phyloP scores from a whole-genome alignment of 805 yeast genomes.

The Candida anglica region DNA sequence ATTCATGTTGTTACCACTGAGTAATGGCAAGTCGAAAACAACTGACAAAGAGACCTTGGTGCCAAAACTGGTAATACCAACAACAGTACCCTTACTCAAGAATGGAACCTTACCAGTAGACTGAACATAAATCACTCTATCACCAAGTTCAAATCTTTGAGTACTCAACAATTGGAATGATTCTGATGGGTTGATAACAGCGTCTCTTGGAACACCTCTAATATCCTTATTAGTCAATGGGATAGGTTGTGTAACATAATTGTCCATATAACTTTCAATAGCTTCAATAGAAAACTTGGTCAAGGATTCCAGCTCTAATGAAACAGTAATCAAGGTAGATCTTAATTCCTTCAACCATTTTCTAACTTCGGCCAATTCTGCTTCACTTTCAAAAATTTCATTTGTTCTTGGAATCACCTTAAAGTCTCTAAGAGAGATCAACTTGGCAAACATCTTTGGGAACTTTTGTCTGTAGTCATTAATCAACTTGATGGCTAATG shows the following conservation, averaged over 20 bases:
- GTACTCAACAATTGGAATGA: slow-evolving; percentile 68
- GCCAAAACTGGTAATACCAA: slow-evolving; percentile 56
- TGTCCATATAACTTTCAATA: slow-evolving; percentile 60
- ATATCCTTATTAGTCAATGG: slow-evolving; percentile 50
- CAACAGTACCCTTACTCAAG: slow-evolving; percentile 87
- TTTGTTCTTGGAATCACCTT: slow-evolving; percentile 34
- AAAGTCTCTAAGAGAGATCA: slow-evolving; percentile 19
- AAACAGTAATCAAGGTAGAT: slow-evolving; percentile 52
- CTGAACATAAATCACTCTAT: slow-evolving; percentile 80
- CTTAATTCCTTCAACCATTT: slow-evolving; percentile 50
- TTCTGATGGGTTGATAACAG: slow-evolving; percentile 70
- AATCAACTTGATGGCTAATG: slow-evolving; percentile 64
- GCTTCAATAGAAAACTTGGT: slow-evolving; percentile 60
- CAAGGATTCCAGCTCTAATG: slow-evolving; percentile 75
- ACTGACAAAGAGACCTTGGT: slow-evolving; percentile 67
- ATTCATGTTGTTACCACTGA: slow-evolving; percentile 78
- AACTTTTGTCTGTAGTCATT: slow-evolving; percentile 58
- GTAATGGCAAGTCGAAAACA: slow-evolving; percentile 75
- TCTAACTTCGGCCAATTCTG: slow-evolving; percentile 39
- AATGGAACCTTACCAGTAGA: slow-evolving; percentile 87
- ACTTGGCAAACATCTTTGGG: slow-evolving; percentile 52
- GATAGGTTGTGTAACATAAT: slow-evolving; percentile 42
- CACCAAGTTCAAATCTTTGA: slow-evolving; percentile 83
- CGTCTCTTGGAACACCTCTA: slow-evolving; percentile 79
- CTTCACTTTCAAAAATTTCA: slow-evolving; percentile 36